Conservation (phyloP, 805 yeast species). For the Lachancea lanzarotensis region DNA sequence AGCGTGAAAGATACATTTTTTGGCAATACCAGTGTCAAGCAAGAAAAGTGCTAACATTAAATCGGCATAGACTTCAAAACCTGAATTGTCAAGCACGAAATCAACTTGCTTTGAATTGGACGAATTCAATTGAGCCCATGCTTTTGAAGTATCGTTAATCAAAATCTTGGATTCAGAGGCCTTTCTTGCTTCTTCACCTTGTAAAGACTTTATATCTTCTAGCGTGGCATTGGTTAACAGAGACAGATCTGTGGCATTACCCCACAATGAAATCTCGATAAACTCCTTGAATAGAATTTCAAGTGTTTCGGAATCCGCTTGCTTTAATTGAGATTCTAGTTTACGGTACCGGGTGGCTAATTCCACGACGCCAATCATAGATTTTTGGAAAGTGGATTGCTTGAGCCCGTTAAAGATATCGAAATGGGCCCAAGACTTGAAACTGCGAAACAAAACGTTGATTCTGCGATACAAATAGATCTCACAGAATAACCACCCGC, state of each 20-base stretch:
- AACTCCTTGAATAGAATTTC: slow-evolving; percentile 70
- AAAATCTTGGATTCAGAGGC: slow-evolving; percentile 74
- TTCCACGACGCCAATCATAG: slow-evolving; percentile 73
- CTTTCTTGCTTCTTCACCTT: slow-evolving; percentile 82
- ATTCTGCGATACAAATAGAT: slow-evolving; percentile 73
- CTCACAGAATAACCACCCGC: slow-evolving; percentile 89
- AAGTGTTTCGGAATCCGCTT: slow-evolving; percentile 38
- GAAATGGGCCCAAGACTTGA: slow-evolving; percentile 39
- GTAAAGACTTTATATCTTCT: slow-evolving; percentile 85
- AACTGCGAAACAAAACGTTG: slow-evolving; percentile 39
- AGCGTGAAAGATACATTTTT: slow-evolving; percentile 70
- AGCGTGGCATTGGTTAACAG: slow-evolving; percentile 79
- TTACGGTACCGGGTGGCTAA: slow-evolving; percentile 59
- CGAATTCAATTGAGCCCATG: slow-evolving; percentile 48
- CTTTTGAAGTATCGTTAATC: slow-evolving; percentile 62
- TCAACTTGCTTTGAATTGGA: slow-evolving; percentile 49
- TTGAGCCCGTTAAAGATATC: slow-evolving; percentile 74
- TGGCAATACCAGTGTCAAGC: slow-evolving; percentile 62
- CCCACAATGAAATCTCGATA: slow-evolving; percentile 89
- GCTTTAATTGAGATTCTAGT: slow-evolving; percentile 30
- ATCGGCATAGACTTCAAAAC: slow-evolving; percentile 92
- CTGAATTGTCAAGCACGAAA: slow-evolving; percentile 86
- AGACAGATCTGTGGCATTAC: slow-evolving; percentile 94
- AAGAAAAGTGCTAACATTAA: slow-evolving; percentile 57
- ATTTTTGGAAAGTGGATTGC: slow-evolving; percentile 64